These are phyloP conservation scores for Sclerotiophoma versabilis DNA, from an alignment of 2,329 filamentous ascomycete genomes.

Conservation along the genomic window DNA sequence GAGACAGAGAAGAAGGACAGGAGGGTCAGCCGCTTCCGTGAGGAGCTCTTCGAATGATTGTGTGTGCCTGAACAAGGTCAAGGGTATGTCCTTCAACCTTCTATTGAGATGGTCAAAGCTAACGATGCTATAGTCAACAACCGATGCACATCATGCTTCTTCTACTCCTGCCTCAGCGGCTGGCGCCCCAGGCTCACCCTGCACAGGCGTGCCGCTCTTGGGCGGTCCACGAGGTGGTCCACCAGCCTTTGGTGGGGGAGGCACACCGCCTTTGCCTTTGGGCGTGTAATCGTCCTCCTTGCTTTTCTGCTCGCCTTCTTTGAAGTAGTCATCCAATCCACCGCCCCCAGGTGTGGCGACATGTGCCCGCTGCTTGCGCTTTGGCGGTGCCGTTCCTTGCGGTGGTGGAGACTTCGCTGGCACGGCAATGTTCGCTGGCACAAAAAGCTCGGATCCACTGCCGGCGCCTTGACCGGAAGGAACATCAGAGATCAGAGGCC, in stretches of 20 bases:
- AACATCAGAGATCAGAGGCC: slow-evolving; percentile 33
- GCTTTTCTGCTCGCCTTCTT: slow-evolving; percentile 56
- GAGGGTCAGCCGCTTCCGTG: slow-evolving; percentile 42
- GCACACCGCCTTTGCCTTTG: slow-evolving; percentile 34
- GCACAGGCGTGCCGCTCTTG: slow-evolving; percentile 38
- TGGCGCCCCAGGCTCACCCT: slow-evolving; percentile 4
- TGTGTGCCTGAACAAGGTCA: neutral
- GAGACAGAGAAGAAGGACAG: slow-evolving; percentile 29
- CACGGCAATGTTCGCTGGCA: slow-evolving; percentile 56
- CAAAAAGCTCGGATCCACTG: slow-evolving; percentile 48
- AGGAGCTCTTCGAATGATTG: slow-evolving; percentile 27
- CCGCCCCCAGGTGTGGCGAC: slow-evolving; percentile 40
- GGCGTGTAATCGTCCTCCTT: slow-evolving; percentile 50
- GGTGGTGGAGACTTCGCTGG: slow-evolving; percentile 44
- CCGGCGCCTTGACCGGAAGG: slow-evolving; percentile 21
- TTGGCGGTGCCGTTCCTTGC: slow-evolving; percentile 27
- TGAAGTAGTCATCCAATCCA: slow-evolving; percentile 55
- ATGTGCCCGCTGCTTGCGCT: slow-evolving; percentile 44
- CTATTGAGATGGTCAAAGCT: neutral
- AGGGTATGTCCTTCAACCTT: slow-evolving; percentile 21
- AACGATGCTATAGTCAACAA: slow-evolving; percentile 4
- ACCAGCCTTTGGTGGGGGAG: slow-evolving; percentile 48
- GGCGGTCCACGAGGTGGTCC: slow-evolving; percentile 45
- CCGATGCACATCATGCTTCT: slow-evolving; percentile 12
- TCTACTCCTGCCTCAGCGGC: slow-evolving; percentile 8